Conservation (phyloP, 805 yeast species). For the Kuraishia borneana region DNA sequence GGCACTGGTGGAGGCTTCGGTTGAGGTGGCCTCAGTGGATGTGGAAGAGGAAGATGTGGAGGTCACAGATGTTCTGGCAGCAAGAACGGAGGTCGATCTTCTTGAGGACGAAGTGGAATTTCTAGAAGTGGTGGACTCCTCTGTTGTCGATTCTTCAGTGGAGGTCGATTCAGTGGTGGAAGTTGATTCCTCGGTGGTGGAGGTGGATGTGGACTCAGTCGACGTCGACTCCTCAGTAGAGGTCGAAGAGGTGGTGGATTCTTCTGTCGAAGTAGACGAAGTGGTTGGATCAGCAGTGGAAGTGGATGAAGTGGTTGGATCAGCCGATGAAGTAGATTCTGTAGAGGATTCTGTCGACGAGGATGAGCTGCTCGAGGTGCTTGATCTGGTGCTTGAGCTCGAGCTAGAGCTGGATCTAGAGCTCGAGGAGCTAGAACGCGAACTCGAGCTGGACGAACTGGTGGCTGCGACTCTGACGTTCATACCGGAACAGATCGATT, state of each 20-base stretch:
- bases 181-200: conserved; percentile 8
- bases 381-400: conserved; percentile 13
- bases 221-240: conserved; percentile 3
- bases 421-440: conserved; percentile 12
- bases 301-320: conserved; percentile 7
- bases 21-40: conserved; percentile 1
- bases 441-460: conserved; percentile 14
- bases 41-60: conserved; percentile 7
- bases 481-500: conserved; percentile 37
- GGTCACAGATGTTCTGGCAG: conserved; percentile 5
- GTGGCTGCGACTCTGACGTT: conserved; percentile 22
- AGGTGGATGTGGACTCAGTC: conserved; percentile 4
- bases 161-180: conserved; percentile 11
- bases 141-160: conserved; percentile 4
- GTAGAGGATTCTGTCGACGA: conserved; percentile 7
- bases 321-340: conserved; percentile 8
- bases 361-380: conserved; percentile 7
- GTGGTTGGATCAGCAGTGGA: conserved; percentile 6
- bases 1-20: conserved; percentile 1
- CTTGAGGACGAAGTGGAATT: conserved; percentile 5
- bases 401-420: conserved; percentile 14
- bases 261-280: conserved; percentile 7
- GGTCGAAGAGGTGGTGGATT: conserved; percentile 7
- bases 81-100: conserved; percentile 7
- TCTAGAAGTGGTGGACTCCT: conserved; percentile 2